Evolutionary conservation across 495 filamentous ascomycete genomes (phyloP).

Genomic region (Trichocladium antarcticum): DNA sequence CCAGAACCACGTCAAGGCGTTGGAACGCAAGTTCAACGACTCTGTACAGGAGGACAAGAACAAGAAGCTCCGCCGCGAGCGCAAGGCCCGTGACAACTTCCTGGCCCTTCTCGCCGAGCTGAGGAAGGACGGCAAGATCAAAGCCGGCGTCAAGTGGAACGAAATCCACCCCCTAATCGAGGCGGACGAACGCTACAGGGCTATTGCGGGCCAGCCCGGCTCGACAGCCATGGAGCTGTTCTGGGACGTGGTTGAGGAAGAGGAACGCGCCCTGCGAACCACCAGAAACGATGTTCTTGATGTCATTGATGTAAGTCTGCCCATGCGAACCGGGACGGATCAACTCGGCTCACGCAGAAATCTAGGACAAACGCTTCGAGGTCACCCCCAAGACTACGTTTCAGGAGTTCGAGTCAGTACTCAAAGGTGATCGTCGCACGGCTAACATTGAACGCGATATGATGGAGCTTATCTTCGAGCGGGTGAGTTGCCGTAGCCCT

Average conservation of each 20-base stretch:
- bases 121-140: conserved; percentile 68
- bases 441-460: conserved; percentile 68
- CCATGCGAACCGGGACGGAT: not conserved
- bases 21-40: conserved; percentile 86
- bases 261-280: conserved; percentile 69
- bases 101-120: conserved; percentile 61
- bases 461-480: conserved; percentile 67
- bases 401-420: conserved; percentile 68
- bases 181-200: conserved; percentile 71
- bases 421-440: conserved; percentile 76
- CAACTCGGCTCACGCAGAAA: conserved; percentile 1
- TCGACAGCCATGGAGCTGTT: conserved; percentile 90
- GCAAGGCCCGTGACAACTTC: conserved; percentile 75
- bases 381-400: conserved; percentile 75
- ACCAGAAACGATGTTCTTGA: conserved; percentile 80
- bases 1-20: conserved; percentile 83
- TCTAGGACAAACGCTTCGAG: conserved; percentile 79
- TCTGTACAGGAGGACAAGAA: conserved; percentile 77
- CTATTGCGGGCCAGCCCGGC: conserved; percentile 75
- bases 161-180: conserved; percentile 66
- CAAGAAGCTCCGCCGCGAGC: conserved; percentile 64
- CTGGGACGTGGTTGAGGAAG: conserved; percentile 93
- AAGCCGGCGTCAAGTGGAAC: conserved; percentile 83
- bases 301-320: conserved; percentile 66
- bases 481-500: conserved; percentile 30